These are phyloP conservation scores for Protea cynaroides DNA, from an alignment of 164 flowering plant species.

Conservation along the genomic window DNA sequence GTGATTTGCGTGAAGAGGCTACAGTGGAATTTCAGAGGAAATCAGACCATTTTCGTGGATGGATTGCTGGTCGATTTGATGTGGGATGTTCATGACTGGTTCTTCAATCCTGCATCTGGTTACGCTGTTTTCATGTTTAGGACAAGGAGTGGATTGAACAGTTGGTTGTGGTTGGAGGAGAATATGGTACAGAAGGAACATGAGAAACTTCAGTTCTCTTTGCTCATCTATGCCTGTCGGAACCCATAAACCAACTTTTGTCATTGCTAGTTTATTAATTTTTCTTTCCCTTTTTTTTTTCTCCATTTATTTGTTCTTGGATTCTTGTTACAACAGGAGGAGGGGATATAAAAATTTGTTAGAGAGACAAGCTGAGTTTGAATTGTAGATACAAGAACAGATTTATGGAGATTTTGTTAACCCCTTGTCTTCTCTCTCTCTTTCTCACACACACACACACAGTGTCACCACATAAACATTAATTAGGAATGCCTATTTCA, in stretches of 20 bases:
- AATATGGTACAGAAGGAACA: constrained; percentile 20
- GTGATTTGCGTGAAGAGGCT: constrained; percentile 67
- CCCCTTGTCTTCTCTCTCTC: no score
- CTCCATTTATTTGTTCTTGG: no score
- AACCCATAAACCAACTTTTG: neutral
- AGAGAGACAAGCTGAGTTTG: no score
- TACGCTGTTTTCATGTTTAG: constrained; percentile 55
- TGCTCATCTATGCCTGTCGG: constrained; percentile 51
- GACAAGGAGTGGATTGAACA: constrained; percentile 53
- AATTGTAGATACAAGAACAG: no score
- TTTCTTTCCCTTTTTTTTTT: no score
- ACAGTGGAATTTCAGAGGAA: constrained; percentile 97
- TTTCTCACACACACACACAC: no score
- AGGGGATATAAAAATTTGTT: no score
- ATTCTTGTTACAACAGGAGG: no score
- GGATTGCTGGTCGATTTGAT: constrained; percentile 67
- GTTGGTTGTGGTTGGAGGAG: constrained; percentile 64
- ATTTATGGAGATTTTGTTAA: no score
- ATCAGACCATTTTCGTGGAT: constrained; percentile 61
- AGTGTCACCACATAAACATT: no score
- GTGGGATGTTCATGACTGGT: constrained; percentile 75
- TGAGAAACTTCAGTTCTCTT: constrained; percentile 35
- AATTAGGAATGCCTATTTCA: no score
- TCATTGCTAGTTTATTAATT: no score
- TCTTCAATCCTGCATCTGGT: constrained; percentile 32